These are phyloP conservation scores for Termitomyces heimii DNA, from an alignment of 768 basidiomycete genomes.

Conservation along the genomic window DNA sequence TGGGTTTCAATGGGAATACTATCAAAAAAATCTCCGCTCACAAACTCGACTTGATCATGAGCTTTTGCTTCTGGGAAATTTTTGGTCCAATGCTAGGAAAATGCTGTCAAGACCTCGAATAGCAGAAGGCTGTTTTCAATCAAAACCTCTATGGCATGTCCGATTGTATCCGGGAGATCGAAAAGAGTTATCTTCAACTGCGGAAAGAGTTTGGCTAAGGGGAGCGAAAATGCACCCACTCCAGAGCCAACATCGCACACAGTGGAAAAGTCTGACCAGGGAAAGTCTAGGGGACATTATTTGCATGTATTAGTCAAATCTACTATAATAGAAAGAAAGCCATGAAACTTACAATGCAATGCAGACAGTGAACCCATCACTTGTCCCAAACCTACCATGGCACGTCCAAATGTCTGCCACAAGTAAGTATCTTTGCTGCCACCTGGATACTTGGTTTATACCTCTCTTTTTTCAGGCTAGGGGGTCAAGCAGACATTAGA, in stretches of 20 bases:
- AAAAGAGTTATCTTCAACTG: slow-evolving; percentile 29
- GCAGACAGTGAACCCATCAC: slow-evolving; percentile 25
- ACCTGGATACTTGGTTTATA: not conserved
- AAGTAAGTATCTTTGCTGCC: not conserved
- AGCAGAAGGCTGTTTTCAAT: not conserved
- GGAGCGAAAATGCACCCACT: slow-evolving; percentile 28
- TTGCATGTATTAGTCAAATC: not conserved
- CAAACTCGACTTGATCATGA: slow-evolving; percentile 27
- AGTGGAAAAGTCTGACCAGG: slow-evolving; percentile 15
- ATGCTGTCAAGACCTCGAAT: not conserved
- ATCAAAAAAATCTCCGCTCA: slow-evolving; percentile 33
- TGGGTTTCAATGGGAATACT: slow-evolving; percentile 28
- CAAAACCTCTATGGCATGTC: slow-evolving; percentile 20
- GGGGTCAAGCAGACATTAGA: not conserved
- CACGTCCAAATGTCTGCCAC: slow-evolving; percentile 20
- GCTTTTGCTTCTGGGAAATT: slow-evolving; percentile 28
- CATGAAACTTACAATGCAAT: slow-evolving; percentile 17
- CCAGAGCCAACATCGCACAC: slow-evolving; percentile 37
- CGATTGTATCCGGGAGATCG: slow-evolving; percentile 26
- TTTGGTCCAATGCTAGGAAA: slow-evolving; percentile 1
- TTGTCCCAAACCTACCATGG: slow-evolving; percentile 28
- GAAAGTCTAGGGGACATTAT: not conserved
- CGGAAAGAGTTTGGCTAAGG: slow-evolving; percentile 27
- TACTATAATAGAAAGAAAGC: not conserved
- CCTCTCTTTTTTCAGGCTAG: slow-evolving; percentile 3